A percentile compares a stretch with the other conserved stretches of the same genome.
Conservation (phyloP, 257 asterid species). For the Datura wrightii region DNA sequence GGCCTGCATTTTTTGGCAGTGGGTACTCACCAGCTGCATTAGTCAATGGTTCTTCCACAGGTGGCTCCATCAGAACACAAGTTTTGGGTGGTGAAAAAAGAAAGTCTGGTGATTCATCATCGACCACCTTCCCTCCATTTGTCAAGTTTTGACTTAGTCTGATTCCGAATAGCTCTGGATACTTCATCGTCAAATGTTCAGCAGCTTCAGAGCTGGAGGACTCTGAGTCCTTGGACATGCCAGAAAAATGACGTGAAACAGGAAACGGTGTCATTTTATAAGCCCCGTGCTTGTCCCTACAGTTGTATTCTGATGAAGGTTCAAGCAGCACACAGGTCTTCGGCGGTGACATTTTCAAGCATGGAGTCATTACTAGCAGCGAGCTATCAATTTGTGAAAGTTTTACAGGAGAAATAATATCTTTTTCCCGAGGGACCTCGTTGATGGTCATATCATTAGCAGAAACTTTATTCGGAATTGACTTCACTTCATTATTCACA, state of each 20-base stretch:
- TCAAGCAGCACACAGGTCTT: constrained; percentile 86
- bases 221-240: constrained; percentile 62
- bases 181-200: constrained; percentile 53
- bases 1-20: constrained; percentile 33
- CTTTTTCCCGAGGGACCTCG: constrained; percentile 36
- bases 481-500: constrained; percentile 30
- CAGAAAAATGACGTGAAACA: constrained; percentile 39
- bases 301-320: constrained; percentile 59
- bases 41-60: constrained; percentile 48
- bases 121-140: constrained; percentile 49
- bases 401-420: constrained; percentile 52
- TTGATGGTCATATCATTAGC: constrained; percentile 37
- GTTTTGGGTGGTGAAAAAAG: constrained; percentile 88
- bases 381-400: constrained; percentile 45
- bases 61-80: constrained; percentile 77
- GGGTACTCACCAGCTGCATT: constrained; percentile 36
- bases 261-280: constrained; percentile 70
- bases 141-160: constrained; percentile 43
- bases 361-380: constrained; percentile 70
- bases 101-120: constrained; percentile 80
- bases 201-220: constrained; percentile 54
- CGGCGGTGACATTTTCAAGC: constrained; percentile 82
- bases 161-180: constrained; percentile 73
- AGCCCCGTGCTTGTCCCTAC: constrained; percentile 48
- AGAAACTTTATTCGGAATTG: constrained; percentile 43